A percentile compares a stretch with the other conserved stretches of the same genome.
Conservation (phyloP, 2,329 filamentous ascomycete species). For the Metarhizium robertsii region DNA sequence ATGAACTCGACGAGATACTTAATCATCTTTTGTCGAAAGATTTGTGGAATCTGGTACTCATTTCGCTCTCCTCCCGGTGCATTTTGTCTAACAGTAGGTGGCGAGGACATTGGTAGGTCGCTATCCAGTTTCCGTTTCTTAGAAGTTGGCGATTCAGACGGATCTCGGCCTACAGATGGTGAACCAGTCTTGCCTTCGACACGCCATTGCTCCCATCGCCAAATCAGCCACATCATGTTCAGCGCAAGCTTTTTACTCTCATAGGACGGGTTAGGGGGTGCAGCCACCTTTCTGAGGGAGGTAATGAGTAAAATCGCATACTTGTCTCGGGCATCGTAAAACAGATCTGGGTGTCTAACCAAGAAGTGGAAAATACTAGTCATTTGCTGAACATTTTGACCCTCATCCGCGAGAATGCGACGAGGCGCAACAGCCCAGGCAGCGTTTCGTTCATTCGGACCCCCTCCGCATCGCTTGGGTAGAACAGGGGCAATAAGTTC, state of each 20-base stretch:
- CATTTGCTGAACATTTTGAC: conserved; percentile 89
- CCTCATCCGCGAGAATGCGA: conserved; percentile 87
- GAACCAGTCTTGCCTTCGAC: conserved; percentile 47
- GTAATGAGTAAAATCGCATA: conserved; percentile 84
- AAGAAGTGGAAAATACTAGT: conserved; percentile 97
- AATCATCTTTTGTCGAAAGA: conserved; percentile 69
- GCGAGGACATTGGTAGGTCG: conserved; percentile 42
- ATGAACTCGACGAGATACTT: conserved; percentile 97
- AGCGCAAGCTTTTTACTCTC: conserved; percentile 88
- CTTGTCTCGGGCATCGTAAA: conserved; percentile 90
- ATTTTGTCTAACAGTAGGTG: conserved; percentile 35
- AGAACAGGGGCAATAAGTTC: conserved; percentile 93
- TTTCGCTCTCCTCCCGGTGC: conserved; percentile 37
- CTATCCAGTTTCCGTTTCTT: conserved; percentile 71
- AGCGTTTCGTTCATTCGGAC: conserved; percentile 61
- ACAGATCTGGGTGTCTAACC: conserved; percentile 82
- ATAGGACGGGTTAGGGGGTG: conserved; percentile 72
- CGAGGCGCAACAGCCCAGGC: conserved; percentile 86
- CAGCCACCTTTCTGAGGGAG: conserved; percentile 79
- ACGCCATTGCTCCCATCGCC: conserved; percentile 83
- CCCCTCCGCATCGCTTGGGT: conserved; percentile 69
- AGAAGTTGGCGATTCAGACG: conserved; percentile 61
- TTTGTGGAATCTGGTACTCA: conserved; percentile 59
- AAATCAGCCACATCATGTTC: conserved; percentile 83
- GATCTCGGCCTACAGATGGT: conserved; percentile 19